phyloP scores from a whole-genome alignment of 352 stramenopile species.

The Phytophthora meadii region DNA sequence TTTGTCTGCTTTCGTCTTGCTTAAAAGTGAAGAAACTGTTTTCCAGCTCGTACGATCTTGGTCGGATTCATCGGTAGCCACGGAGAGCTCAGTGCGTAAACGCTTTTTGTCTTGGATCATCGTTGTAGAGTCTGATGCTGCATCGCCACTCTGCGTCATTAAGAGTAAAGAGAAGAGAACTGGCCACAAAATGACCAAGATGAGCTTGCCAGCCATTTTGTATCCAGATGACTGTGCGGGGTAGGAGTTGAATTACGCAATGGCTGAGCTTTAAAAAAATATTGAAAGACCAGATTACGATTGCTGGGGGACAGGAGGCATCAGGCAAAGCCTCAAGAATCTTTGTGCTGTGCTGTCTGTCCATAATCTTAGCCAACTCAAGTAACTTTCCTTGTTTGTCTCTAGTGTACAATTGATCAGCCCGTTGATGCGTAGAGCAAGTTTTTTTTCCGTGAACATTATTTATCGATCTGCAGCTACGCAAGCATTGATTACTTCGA shows the following conservation, averaged over 20 bases:
- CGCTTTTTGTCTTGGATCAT: neutral
- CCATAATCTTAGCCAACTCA: too few relatives aligned
- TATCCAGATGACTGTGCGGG: neutral
- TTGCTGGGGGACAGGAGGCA: neutral
- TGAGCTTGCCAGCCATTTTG: neutral
- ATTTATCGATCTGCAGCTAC: too few relatives aligned
- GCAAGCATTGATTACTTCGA: too few relatives aligned
- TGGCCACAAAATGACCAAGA: neutral
- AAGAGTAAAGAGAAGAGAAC: neutral
- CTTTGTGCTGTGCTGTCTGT: neutral
- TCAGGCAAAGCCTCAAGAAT: neutral
- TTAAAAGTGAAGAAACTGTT: neutral
- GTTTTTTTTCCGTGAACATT: too few relatives aligned
- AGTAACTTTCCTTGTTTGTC: too few relatives aligned
- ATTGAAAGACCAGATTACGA: neutral
- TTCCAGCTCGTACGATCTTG: neutral
- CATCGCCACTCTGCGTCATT: too few relatives aligned
- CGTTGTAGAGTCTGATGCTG: too few relatives aligned
- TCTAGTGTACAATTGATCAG: too few relatives aligned
- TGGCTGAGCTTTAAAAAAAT: neutral
- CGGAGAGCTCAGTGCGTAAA: neutral
- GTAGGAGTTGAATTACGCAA: neutral
- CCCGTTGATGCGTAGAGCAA: too few relatives aligned
- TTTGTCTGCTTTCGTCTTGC: neutral
- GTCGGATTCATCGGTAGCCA: neutral